phyloP scores from a whole-genome alignment of 495 filamentous ascomycete species.

The Aspergillus sclerotioniger region DNA sequence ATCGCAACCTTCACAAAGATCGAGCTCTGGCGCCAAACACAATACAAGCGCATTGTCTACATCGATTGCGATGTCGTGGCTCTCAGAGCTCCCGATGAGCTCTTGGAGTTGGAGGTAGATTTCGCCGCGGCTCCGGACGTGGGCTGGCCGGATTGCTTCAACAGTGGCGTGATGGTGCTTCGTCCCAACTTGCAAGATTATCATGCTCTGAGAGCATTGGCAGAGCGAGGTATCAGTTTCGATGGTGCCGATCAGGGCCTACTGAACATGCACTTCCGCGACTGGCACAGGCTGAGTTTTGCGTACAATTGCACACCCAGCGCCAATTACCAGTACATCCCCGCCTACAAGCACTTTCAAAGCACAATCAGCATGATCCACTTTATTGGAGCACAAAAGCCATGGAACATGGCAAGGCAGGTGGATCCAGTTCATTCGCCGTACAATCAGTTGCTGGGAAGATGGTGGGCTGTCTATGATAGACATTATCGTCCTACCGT shows the following conservation, averaged over 20 bases:
- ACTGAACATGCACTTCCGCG: constrained; percentile 88
- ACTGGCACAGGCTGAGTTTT: constrained; percentile 89
- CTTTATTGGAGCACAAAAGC: constrained; percentile 90
- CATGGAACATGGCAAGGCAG: constrained; percentile 73
- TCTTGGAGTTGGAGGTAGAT: constrained; percentile 70
- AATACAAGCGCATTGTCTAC: constrained; percentile 89
- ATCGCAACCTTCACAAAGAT: constrained; percentile 95
- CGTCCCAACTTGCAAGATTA: constrained; percentile 86
- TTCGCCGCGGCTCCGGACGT: constrained; percentile 95
- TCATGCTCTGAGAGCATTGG: constrained; percentile 76
- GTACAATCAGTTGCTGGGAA: constrained; percentile 74
- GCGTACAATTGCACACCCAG: constrained; percentile 95
- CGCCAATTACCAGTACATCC: constrained; percentile 91
- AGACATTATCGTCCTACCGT: constrained; percentile 62
- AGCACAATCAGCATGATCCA: constrained; percentile 83
- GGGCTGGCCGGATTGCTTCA: constrained; percentile 98
- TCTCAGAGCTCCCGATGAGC: constrained; percentile 84
- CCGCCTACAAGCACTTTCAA: constrained; percentile 90
- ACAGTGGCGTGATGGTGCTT: constrained; percentile 91
- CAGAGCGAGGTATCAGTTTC: constrained; percentile 84
- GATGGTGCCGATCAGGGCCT: constrained; percentile 97
- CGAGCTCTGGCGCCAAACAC: constrained; percentile 85
- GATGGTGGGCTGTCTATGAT: constrained; percentile 94
- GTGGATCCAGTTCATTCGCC: constrained; percentile 56
- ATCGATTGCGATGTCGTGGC: constrained; percentile 89